These are phyloP conservation scores for Magnusiomyces ingens DNA, from an alignment of 1,139 yeast species.

Conservation along the genomic window DNA sequence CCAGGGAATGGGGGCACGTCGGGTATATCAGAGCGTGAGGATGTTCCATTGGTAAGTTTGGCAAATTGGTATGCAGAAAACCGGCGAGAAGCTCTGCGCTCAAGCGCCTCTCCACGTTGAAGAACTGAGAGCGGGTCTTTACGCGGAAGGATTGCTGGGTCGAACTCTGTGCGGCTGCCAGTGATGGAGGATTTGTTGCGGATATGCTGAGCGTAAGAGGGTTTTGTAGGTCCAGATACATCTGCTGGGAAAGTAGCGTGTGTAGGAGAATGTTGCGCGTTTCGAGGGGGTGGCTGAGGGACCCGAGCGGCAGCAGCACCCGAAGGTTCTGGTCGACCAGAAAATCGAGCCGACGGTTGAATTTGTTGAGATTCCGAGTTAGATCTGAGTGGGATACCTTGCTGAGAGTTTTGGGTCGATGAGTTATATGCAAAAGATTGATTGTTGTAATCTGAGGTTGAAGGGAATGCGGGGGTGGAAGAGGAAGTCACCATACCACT, in stretches of 20 bases:
- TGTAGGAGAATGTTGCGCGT: not conserved
- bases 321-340: not conserved
- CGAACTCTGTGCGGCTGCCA: not conserved
- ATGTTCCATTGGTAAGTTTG: conserved; percentile 48
- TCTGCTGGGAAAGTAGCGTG: not conserved
- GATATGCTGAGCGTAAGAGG: conserved; percentile 3
- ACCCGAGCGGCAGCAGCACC: not conserved
- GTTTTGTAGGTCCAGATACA: not conserved
- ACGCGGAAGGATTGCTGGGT: conserved; percentile 6
- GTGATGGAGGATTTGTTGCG: conserved; percentile 5
- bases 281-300: not conserved
- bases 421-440: not conserved
- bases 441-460: conserved; percentile 7
- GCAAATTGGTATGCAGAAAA: conserved; percentile 93
- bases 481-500: not conserved
- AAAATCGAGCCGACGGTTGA: not conserved
- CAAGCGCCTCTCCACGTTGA: conserved; percentile 74
- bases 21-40: conserved; percentile 12
- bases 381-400: not conserved
- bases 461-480: conserved; percentile 6
- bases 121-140: conserved; percentile 63
- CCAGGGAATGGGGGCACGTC: conserved; percentile 15
- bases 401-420: not conserved
- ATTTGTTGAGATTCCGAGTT: not conserved
- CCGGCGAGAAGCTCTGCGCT: conserved; percentile 85